Evolutionary conservation across 2,329 filamentous ascomycete genomes (phyloP).

Genomic region (Metarhizium anisopliae): DNA sequence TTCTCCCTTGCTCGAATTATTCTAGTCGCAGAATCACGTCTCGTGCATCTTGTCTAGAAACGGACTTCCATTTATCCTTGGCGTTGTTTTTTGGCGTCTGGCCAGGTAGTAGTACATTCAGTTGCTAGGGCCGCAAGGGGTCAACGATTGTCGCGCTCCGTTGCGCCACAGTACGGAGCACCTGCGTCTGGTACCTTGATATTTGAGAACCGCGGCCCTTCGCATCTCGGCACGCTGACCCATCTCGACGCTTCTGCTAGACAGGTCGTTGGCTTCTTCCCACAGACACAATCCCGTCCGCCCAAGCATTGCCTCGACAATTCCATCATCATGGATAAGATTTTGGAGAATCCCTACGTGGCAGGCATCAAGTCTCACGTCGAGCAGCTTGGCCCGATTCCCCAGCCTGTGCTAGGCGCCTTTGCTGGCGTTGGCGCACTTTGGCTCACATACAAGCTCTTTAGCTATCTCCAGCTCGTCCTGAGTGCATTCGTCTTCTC

Average conservation of each 20-base stretch:
- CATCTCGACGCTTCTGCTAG: too few relatives aligned
- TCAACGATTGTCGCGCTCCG: neutral
- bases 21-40: neutral
- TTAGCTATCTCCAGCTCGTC: conserved; percentile 52
- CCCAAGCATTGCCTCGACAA: neutral
- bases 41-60: neutral
- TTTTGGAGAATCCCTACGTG: conserved; percentile 8
- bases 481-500: conserved; percentile 60
- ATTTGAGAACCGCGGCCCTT: neutral
- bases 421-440: conserved; percentile 50
- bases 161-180: too few relatives aligned
- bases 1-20: neutral
- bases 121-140: neutral
- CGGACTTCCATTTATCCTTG: neutral
- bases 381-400: conserved; percentile 23
- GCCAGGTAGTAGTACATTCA: neutral
- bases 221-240: neutral
- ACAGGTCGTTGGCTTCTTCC: neutral
- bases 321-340: conserved; percentile 17
- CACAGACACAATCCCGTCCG: neutral
- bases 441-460: conserved; percentile 44
- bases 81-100: neutral
- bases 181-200: too few relatives aligned
- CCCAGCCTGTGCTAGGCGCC: conserved; percentile 34
- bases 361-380: conserved; percentile 9